phyloP scores from a whole-genome alignment of 2,329 filamentous ascomycete species.

The Plenodomus lindquistii region DNA sequence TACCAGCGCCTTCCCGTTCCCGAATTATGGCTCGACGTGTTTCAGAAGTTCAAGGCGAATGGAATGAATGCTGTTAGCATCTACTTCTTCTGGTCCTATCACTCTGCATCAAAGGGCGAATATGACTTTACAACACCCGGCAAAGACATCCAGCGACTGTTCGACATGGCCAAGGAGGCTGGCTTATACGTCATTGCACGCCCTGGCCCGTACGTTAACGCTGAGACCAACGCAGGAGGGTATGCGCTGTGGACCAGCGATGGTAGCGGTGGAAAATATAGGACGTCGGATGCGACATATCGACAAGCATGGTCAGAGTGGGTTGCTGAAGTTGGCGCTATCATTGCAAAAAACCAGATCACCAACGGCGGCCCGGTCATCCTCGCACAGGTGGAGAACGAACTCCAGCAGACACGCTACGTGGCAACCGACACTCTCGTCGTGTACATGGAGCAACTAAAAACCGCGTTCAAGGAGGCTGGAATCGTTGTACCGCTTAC shows the following conservation, averaged over 20 bases:
- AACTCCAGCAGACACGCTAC: slow-evolving; percentile 53
- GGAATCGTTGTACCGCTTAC: slow-evolving; percentile 56
- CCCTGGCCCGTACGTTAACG: slow-evolving; percentile 58
- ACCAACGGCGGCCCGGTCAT: slow-evolving; percentile 58
- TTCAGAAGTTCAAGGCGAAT: slow-evolving; percentile 58
- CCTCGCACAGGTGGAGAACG: slow-evolving; percentile 59
- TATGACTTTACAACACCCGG: slow-evolving; percentile 57
- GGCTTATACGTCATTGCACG: slow-evolving; percentile 57
- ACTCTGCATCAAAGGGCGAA: slow-evolving; percentile 49
- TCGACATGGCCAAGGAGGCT: slow-evolving; percentile 57
- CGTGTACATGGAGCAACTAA: slow-evolving; percentile 57
- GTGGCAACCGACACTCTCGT: slow-evolving; percentile 52
- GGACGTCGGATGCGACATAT: slow-evolving; percentile 52
- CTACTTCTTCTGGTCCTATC: slow-evolving; percentile 58
- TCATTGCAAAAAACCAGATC: slow-evolving; percentile 56
- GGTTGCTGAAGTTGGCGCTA: slow-evolving; percentile 51
- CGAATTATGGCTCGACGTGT: slow-evolving; percentile 58
- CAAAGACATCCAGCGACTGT: slow-evolving; percentile 56
- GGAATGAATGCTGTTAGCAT: slow-evolving; percentile 57
- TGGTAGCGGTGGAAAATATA: slow-evolving; percentile 50
- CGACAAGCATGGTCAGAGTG: slow-evolving; percentile 54
- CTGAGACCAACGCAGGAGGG: slow-evolving; percentile 55
- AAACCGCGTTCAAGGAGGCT: slow-evolving; percentile 51
- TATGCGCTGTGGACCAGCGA: slow-evolving; percentile 53
- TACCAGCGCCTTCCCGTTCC: slow-evolving; percentile 59